phyloP scores from a whole-genome alignment of 108 stramenopile species.

The Pseudonitzschia pungens region DNA sequence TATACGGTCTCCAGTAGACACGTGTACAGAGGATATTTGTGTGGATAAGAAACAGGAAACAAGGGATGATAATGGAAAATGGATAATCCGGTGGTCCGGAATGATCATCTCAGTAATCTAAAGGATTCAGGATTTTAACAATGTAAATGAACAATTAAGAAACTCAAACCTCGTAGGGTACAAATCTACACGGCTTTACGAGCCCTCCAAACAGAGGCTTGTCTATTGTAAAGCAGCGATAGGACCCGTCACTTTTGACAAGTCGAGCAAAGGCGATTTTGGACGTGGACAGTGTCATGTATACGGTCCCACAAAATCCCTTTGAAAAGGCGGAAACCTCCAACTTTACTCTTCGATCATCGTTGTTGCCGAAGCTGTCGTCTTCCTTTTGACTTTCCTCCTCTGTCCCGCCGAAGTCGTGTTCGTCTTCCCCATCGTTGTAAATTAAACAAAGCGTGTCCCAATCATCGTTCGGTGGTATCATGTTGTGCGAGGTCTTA shows the following conservation, averaged over 20 bases:
- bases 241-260: constrained; percentile 6
- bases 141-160: too few species aligned
- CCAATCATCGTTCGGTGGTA: constrained; percentile 15
- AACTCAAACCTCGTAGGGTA: too few species aligned
- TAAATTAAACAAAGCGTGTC: constrained; percentile 10
- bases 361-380: background rate
- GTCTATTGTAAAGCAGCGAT: constrained; percentile 15
- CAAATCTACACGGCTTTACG: too few species aligned
- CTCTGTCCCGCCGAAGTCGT: background rate
- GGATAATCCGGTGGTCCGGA: too few species aligned
- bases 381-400: background rate
- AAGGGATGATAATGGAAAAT: too few species aligned
- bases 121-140: too few species aligned
- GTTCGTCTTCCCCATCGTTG: background rate
- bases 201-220: too few species aligned
- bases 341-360: constrained; percentile 2
- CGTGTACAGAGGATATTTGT: too few species aligned
- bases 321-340: background rate
- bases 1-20: too few species aligned
- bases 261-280: constrained; percentile 15
- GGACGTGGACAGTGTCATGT: constrained; percentile 12
- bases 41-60: too few species aligned
- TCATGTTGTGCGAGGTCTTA: background rate
- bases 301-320: constrained; percentile 20
- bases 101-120: too few species aligned